These are phyloP conservation scores for Capsella bursapastoris DNA, from an alignment of 345 rosid genomes.

Conservation along the genomic window DNA sequence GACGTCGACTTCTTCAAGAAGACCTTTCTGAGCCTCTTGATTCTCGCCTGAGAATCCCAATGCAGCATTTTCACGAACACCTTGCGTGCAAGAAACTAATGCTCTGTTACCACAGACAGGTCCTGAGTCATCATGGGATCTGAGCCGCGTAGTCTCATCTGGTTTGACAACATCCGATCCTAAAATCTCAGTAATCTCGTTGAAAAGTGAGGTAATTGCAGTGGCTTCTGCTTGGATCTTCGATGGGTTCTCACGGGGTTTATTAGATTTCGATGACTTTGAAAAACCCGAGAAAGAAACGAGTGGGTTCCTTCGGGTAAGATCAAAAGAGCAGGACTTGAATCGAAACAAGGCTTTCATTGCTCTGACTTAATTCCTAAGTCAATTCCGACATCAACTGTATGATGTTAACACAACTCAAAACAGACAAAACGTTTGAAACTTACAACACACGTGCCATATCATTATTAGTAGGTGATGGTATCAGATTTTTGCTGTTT, in stretches of 20 bases:
- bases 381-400: background rate
- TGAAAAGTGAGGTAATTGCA: slow-evolving; percentile 53
- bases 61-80: slow-evolving; percentile 61
- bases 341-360: slow-evolving; percentile 42
- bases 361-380: background rate
- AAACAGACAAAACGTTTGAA: too few species aligned
- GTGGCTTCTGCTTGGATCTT: slow-evolving; percentile 49
- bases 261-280: slow-evolving; percentile 46
- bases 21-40: slow-evolving; percentile 26
- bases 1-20: slow-evolving; percentile 45
- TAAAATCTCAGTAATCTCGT: slow-evolving; percentile 60
- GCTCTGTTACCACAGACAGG: background rate
- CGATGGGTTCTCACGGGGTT: slow-evolving; percentile 32
- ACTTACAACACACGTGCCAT: too few species aligned
- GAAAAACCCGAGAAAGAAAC: slow-evolving; percentile 48
- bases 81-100: slow-evolving; percentile 39
- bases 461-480: too few species aligned
- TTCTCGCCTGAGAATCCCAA: slow-evolving; percentile 20
- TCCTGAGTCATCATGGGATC: slow-evolving; percentile 6
- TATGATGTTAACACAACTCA: background rate
- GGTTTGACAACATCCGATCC: slow-evolving; percentile 50
- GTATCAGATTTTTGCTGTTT: too few species aligned
- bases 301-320: slow-evolving; percentile 11
- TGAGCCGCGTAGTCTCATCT: slow-evolving; percentile 40
- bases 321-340: slow-evolving; percentile 23